Evolutionary conservation across 768 basidiomycete species (phyloP), one percentile per base, ranked within the genome.

Genomic region (Macrocybe gigantea): DNA sequence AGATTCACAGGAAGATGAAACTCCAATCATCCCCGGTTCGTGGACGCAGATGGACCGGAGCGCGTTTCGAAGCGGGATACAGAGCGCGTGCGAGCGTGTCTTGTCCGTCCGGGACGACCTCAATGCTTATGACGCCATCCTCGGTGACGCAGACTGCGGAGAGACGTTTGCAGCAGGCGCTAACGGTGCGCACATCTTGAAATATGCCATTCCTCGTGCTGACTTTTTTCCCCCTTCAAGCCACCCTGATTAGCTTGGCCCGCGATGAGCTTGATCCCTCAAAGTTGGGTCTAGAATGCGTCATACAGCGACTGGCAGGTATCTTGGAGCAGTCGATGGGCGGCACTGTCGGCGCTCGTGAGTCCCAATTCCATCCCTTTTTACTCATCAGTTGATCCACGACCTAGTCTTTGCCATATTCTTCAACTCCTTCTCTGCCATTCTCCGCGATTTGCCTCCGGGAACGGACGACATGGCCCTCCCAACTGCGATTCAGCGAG

Each of bases 141-240:
- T 77, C 6, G 81, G 82, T 29, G 82, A 84, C 60, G 82, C 81
- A 5, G 80, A 83, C 56, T 81, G 80, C 41, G 80, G 82, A 7
- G 64, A 74, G 35, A 82, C 80, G 6, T 78, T 82, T 50, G 68
- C 74, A 7, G 64, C 72, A 3, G 81, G 82, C 7, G 70, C 71
- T 6, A 60, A 50, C 62, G 68, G 64, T 67, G 43, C 7, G 38
- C 38, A 32, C 8, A 11, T 38, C 3, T 13, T 30, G 22, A 22
- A 22, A 5, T 33, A 33, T 11, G 6, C 9, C 22, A 33, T 6
- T 29, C 13, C 4, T 37, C 13, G 7, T 7, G 4, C 14, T 43
- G 11, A 22, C 31, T 38, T 14, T 6, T 29, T 32, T 33, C 34
- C 13, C 33, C 14, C 5, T 12, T 41, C 5, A 34, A 68, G 68